Evolutionary conservation across 2,329 filamentous ascomycete genomes (phyloP).

Genomic region (Trichoderma koningiopsis): DNA sequence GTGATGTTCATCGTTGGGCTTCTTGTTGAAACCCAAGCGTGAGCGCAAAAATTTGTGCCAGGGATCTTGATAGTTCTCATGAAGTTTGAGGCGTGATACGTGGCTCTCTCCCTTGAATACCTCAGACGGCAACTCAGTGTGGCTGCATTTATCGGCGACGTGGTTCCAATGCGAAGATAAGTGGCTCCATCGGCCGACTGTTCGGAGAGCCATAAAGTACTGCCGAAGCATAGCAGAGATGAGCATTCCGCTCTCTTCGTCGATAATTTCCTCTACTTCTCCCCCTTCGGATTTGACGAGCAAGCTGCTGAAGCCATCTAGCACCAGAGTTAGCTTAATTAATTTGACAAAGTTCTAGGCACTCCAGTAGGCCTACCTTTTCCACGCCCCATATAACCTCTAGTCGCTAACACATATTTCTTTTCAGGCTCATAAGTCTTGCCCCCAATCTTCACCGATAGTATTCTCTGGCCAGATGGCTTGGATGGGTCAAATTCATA

Average conservation of each 20-base stretch:
- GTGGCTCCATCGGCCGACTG: constrained; percentile 76
- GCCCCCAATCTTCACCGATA: constrained; percentile 62
- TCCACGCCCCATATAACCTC: constrained; percentile 86
- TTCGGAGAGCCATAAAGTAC: constrained; percentile 85
- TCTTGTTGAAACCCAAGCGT: constrained; percentile 39
- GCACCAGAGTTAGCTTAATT: constrained; percentile 27
- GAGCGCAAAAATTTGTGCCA: constrained; percentile 44
- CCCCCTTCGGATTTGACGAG: constrained; percentile 78
- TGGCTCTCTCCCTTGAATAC: constrained; percentile 41
- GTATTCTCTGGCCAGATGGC: constrained; percentile 63
- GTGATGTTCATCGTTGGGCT: constrained; percentile 44
- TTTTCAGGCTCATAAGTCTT: constrained; percentile 62
- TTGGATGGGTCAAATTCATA: constrained; percentile 71
- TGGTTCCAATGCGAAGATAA: constrained; percentile 70
- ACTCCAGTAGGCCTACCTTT: constrained; percentile 52
- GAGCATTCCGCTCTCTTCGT: constrained; percentile 83
- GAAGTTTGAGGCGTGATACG: constrained; percentile 32
- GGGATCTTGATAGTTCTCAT: constrained; percentile 31
- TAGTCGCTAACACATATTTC: constrained; percentile 73
- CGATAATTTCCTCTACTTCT: constrained; percentile 73
- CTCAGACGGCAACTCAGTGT: constrained; percentile 46
- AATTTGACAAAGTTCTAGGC: neutral
- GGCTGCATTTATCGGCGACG: constrained; percentile 64
- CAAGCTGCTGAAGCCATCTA: constrained; percentile 75
- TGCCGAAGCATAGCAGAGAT: constrained; percentile 85